A percentile compares a stretch with the other conserved stretches of the same genome.
Conservation (phyloP, 2,329 filamentous ascomycete species). For the Aspergillus arachidicola region DNA sequence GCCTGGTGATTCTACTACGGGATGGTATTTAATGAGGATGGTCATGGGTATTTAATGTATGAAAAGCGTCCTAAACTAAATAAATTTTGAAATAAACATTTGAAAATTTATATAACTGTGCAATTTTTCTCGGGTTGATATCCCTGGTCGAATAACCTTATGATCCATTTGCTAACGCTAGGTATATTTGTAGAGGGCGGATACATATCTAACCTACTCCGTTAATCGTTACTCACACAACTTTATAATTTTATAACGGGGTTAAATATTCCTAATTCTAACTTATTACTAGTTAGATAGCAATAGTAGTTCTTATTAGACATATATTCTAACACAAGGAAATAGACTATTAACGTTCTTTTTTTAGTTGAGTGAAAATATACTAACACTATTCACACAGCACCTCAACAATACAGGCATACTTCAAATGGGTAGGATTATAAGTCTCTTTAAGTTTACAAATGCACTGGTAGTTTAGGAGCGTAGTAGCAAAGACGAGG, state of each 20-base stretch:
- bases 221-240: neutral
- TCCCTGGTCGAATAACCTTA: neutral
- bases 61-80: neutral
- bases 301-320: neutral
- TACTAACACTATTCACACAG: neutral
- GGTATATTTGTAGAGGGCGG: neutral
- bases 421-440: neutral
- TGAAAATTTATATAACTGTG: neutral
- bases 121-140: neutral
- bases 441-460: slow-evolving; percentile 5
- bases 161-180: neutral
- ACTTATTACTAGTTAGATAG: neutral
- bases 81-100: slow-evolving; percentile 1
- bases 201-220: neutral
- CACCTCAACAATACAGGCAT: neutral
- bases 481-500: neutral
- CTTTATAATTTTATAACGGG: neutral
- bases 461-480: slow-evolving; percentile 12
- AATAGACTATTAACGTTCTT: neutral
- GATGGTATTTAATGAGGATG: neutral
- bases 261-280: neutral
- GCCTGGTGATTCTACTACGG: slow-evolving; percentile 2
- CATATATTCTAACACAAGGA: neutral
- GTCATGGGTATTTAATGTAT: slow-evolving; percentile 9
- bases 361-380: neutral